Evolutionary conservation across 495 filamentous ascomycete genomes (phyloP).

Genomic region (Penicillium manginii): DNA sequence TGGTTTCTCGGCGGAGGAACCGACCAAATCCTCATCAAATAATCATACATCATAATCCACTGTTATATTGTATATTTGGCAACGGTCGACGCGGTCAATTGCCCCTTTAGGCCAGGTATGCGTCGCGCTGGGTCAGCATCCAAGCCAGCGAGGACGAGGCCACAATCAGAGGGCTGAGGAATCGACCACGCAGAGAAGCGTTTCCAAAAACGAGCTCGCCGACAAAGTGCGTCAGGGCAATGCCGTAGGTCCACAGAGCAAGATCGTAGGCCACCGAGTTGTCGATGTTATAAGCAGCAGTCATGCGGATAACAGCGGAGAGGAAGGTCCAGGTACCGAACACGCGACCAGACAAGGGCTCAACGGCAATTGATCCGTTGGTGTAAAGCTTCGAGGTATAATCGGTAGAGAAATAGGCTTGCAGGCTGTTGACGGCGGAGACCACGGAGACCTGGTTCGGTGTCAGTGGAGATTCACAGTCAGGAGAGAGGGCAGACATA

Average conservation of each 20-base stretch:
- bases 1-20: not conserved
- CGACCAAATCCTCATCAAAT: not conserved
- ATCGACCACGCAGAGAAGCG: slow-evolving; percentile 65
- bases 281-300: slow-evolving; percentile 83
- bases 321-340: slow-evolving; percentile 94
- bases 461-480: not conserved
- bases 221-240: slow-evolving; percentile 81
- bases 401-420: slow-evolving; percentile 73
- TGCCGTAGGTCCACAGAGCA: slow-evolving; percentile 74
- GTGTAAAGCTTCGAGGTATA: slow-evolving; percentile 80
- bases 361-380: slow-evolving; percentile 50
- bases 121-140: slow-evolving; percentile 72
- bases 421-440: slow-evolving; percentile 78
- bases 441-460: slow-evolving; percentile 67
- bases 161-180: slow-evolving; percentile 75
- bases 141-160: slow-evolving; percentile 69
- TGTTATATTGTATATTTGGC: not conserved
- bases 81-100: not conserved
- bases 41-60: not conserved
- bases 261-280: slow-evolving; percentile 74
- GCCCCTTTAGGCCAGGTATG: slow-evolving; percentile 30
- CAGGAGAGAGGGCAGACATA: slow-evolving; percentile 32
- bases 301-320: slow-evolving; percentile 73
- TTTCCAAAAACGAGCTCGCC: slow-evolving; percentile 78
- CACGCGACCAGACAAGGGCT: slow-evolving; percentile 72